Conservation (phyloP, 225 moss, liverwort and hornwort species). For the Takakia lepidozioides region DNA sequence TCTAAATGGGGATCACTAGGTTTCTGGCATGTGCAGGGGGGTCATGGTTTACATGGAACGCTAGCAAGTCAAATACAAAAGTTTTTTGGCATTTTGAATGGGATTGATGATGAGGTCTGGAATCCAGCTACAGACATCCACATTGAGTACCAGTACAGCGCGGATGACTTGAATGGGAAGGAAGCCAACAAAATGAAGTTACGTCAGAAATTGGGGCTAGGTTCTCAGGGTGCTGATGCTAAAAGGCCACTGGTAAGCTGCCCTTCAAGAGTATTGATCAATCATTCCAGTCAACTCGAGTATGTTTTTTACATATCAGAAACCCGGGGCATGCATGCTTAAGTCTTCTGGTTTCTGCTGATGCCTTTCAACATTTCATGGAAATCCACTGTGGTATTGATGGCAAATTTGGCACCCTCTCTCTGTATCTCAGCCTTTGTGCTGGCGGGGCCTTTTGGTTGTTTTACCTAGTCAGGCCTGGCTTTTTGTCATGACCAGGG, state of each 20-base stretch:
- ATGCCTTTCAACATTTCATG: no score
- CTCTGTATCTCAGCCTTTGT: no score
- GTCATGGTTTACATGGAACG: conserved; percentile 83
- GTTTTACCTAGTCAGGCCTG: no score
- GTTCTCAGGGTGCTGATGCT: conserved; percentile 38
- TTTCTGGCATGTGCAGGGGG: conserved; percentile 41
- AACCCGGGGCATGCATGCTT: no score
- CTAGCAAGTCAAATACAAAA: conserved; percentile 66
- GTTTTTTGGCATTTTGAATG: conserved; percentile 82
- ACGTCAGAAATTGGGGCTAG: conserved; percentile 61
- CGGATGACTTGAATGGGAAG: conserved; percentile 72
- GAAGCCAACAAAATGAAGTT: conserved; percentile 60
- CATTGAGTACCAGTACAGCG: conserved; percentile 64
- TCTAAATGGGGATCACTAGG: no score
- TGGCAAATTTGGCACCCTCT: no score
- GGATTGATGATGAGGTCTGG: conserved; percentile 94
- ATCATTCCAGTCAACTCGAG: background rate
- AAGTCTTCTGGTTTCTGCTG: background rate
- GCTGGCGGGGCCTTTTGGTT: no score
- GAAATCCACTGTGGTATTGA: no score
- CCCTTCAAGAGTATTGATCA: no score
- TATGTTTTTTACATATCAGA: background rate
- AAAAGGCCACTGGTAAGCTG: conserved; percentile 61
- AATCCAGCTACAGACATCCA: conserved; percentile 76
- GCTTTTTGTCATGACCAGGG: no score